phyloP scores from a whole-genome alignment of 305 asterid genomes.

The Fraxinus velutina region DNA sequence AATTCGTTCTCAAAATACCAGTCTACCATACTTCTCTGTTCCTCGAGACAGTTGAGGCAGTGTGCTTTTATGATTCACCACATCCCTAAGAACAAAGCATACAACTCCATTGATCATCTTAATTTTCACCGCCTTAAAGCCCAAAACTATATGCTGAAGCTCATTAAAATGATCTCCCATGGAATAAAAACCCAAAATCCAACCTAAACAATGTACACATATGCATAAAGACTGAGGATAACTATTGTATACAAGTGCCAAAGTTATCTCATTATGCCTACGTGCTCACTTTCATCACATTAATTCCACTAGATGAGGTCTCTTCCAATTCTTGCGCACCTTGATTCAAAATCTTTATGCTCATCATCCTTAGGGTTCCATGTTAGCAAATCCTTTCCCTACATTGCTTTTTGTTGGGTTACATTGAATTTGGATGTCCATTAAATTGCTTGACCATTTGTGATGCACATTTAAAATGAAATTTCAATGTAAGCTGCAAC shows the following conservation, averaged over 20 bases:
- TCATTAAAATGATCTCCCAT: background rate
- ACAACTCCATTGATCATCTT: background rate
- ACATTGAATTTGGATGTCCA: background rate
- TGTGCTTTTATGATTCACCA: background rate
- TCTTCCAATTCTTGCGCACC: background rate
- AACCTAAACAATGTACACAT: background rate
- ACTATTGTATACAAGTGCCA: background rate
- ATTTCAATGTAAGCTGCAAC: background rate
- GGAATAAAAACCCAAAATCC: background rate
- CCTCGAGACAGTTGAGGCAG: background rate
- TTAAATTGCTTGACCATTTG: background rate
- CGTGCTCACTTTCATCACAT: background rate
- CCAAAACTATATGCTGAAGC: background rate
- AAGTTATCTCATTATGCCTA: background rate
- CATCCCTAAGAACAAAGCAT: background rate
- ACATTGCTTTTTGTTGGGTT: background rate
- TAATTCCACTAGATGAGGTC: background rate
- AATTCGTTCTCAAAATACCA: background rate
- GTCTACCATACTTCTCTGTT: background rate
- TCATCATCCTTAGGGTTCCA: background rate
- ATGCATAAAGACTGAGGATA: background rate
- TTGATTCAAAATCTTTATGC: background rate
- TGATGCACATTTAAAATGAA: background rate
- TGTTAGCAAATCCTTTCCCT: background rate
- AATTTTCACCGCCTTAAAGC: background rate